Conservation (phyloP, 148 eudicot genomes). For the Rhododendron molle region DNA sequence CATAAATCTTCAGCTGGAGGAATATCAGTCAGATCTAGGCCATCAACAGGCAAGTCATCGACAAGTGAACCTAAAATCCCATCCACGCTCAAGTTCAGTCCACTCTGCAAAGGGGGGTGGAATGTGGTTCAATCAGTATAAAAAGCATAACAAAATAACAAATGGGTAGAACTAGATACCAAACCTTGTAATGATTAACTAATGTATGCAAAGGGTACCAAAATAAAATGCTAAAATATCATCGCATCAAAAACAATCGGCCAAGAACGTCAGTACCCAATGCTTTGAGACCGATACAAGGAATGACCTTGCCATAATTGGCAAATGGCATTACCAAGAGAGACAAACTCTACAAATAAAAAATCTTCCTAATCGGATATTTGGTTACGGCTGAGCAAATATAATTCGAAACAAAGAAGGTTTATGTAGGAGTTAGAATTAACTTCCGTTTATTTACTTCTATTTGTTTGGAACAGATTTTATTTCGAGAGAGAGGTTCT, state of each 20-base stretch:
- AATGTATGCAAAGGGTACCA: neutral
- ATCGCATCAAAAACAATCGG: neutral
- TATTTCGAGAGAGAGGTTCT: neutral
- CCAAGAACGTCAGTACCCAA: neutral
- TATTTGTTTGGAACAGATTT: neutral
- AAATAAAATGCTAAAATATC: neutral
- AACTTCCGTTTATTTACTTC: neutral
- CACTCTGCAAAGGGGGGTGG: conserved; percentile 53
- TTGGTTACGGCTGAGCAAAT: neutral
- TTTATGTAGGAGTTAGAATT: neutral
- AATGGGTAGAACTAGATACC: neutral
- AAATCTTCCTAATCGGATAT: neutral
- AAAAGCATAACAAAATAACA: neutral
- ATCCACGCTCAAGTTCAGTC: conserved; percentile 72
- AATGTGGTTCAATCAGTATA: neutral
- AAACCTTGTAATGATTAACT: neutral
- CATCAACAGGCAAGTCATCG: conserved; percentile 64
- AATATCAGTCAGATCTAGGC: conserved; percentile 66
- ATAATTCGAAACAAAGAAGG: neutral
- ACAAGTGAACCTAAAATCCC: conserved; percentile 68
- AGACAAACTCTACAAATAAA: neutral
- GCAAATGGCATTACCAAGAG: neutral
- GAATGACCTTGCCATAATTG: neutral
- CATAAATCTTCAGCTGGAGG: conserved; percentile 53
- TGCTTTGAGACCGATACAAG: neutral